A percentile compares a stretch with the other conserved stretches of the same genome.
These are phyloP conservation scores for Fusarium sororula DNA, from an alignment of 2,329 filamentous ascomycete species.

Conservation along the genomic window DNA sequence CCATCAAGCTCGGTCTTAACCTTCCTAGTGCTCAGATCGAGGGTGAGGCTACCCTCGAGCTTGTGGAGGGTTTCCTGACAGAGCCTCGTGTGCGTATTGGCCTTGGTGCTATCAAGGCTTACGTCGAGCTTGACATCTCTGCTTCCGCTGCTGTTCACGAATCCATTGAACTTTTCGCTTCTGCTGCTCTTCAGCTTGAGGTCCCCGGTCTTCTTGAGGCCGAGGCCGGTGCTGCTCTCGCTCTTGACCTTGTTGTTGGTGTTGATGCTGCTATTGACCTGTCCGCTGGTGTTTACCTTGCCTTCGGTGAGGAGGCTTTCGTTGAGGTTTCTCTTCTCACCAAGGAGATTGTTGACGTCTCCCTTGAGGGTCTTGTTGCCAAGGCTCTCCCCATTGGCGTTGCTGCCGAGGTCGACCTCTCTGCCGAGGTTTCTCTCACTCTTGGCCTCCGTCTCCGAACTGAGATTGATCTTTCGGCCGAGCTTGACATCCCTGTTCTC, in stretches of 20 bases:
- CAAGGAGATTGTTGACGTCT: constrained; percentile 50
- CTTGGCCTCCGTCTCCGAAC: constrained; percentile 62
- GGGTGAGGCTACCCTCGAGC: constrained; percentile 56
- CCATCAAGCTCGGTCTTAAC: constrained; percentile 37
- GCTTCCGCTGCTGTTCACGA: constrained; percentile 58
- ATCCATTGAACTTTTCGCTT: constrained; percentile 59
- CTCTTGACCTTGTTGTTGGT: constrained; percentile 61
- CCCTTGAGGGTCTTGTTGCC: constrained; percentile 50
- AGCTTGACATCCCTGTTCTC: constrained; percentile 39
- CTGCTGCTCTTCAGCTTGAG: constrained; percentile 49
- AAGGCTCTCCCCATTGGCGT: constrained; percentile 41
- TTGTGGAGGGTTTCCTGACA: constrained; percentile 52
- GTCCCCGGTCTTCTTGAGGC: constrained; percentile 50
- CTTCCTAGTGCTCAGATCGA: constrained; percentile 52
- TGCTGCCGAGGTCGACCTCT: constrained; percentile 43
- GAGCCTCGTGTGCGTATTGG: constrained; percentile 55
- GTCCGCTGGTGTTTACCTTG: constrained; percentile 56
- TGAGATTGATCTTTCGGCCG: constrained; percentile 53
- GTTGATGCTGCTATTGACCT: constrained; percentile 60
- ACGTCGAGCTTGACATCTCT: constrained; percentile 58
- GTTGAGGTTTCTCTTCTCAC: constrained; percentile 54
- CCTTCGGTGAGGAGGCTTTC: constrained; percentile 56
- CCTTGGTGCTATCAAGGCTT: constrained; percentile 61
- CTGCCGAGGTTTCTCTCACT: constrained; percentile 57
- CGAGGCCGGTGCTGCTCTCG: constrained; percentile 57